phyloP scores from a whole-genome alignment of 148 eudicot genomes.

The Drosera capensis region DNA sequence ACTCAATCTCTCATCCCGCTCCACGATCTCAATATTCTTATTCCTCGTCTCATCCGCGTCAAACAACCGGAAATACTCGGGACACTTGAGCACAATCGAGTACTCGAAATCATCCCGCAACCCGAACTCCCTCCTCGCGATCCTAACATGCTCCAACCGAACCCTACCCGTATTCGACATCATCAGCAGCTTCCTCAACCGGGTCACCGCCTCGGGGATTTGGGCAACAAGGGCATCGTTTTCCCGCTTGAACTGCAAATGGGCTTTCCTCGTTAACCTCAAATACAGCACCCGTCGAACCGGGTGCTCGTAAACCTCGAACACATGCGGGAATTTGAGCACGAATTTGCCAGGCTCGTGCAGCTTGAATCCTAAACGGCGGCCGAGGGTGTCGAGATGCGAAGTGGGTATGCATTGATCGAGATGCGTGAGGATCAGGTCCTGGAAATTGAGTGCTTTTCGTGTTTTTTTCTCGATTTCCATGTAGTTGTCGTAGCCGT shows the following conservation, averaged over 20 bases:
- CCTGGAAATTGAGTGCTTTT: slow-evolving; percentile 62
- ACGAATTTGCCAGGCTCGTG: slow-evolving; percentile 60
- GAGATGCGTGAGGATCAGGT: slow-evolving; percentile 55
- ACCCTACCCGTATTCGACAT: slow-evolving; percentile 61
- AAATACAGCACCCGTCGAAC: slow-evolving; percentile 78
- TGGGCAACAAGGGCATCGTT: slow-evolving; percentile 50
- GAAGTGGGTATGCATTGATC: slow-evolving; percentile 37
- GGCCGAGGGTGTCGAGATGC: slow-evolving; percentile 47
- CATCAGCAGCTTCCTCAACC: slow-evolving; percentile 69
- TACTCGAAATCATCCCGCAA: slow-evolving; percentile 84
- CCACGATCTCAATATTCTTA: slow-evolving; percentile 73
- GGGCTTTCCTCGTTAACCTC: slow-evolving; percentile 64
- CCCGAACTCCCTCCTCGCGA: slow-evolving; percentile 72
- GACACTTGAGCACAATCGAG: slow-evolving; percentile 60
- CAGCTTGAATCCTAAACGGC: slow-evolving; percentile 52
- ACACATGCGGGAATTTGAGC: slow-evolving; percentile 77
- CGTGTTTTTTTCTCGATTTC: slow-evolving; percentile 76
- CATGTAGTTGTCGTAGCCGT: slow-evolving; percentile 82
- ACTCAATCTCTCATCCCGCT: slow-evolving; percentile 33
- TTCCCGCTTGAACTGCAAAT: slow-evolving; percentile 58
- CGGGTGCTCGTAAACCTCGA: slow-evolving; percentile 89
- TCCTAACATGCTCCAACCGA: slow-evolving; percentile 53
- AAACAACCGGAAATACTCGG: slow-evolving; percentile 63
- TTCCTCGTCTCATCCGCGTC: slow-evolving; percentile 49
- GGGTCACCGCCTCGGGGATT: slow-evolving; percentile 48